Base-by-base conservation (phyloP, 495 filamentous ascomycete genomes). In the Trichoderma erinaceum region DNA sequence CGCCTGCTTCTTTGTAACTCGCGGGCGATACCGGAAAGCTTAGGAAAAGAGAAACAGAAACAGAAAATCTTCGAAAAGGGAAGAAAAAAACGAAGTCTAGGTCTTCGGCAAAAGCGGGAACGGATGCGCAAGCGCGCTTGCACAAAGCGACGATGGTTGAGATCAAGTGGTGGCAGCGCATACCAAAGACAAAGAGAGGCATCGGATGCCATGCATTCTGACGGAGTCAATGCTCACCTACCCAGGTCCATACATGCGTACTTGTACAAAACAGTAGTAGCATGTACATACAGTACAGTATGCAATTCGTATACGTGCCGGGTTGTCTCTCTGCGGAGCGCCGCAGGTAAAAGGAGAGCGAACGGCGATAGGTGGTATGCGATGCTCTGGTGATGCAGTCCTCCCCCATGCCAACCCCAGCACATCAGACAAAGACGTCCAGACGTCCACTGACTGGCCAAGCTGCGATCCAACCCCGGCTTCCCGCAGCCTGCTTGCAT, bases 401-500 rank as follows among this genome's bases (percentile, higher is more conserved):
- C 8, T 11, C 50, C 56, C 56, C 56, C 56, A 61, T 61, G 56
- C 27, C 56, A 61, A 61, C 23, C 56, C 13, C 16, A 61, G 27
- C 23, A 32, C 23, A 61, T 61, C 56, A 61, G 56, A 61, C 56
- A 61, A 61, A 61, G 56, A 11, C 56, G 56, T 61, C 18, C 25
- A 8, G 25, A 21, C 56, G 56, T 61, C 56, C 56, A 61, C 56
- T 29, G 56, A 32, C 56, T 12, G 16, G 56, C 56, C 10, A 29
- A 0, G 23, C 27, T 61, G 56, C 56, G 56, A 61, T 61, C 56
- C 16, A 61, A 61, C 56, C 56, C 56, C 25, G 27, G 56, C 56
- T 61, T 61, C 56, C 56, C 56, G 56, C 27, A 15, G 23, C 56
- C 27, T 61, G 56, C 56, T 4, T 61, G 56, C 56, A 61, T 25